Evolutionary conservation across 805 yeast species (phyloP), one percentile per base, ranked within the genome.

Genomic region (Candida ponderosae): DNA sequence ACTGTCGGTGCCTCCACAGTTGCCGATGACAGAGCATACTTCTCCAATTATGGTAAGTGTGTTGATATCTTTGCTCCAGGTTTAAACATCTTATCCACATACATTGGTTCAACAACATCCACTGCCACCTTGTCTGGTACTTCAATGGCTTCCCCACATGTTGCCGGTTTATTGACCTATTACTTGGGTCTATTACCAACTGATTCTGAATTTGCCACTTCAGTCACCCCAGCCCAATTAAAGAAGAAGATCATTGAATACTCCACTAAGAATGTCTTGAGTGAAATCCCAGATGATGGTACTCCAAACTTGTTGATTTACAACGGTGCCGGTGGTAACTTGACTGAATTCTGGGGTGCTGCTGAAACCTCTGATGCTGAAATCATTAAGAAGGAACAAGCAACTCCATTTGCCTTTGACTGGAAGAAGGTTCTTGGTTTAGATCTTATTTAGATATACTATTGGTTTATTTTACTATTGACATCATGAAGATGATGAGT

Each of bases 1-100:
- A 86, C 96, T 33, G 97, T 90, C 35, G 98, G 97, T 60, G 97
- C 98, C 18, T 81, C 95, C 11, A 83, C 94, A 40, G 71, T 84
- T 50, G 75, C 83, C 37, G 97, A 93, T 57, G 69, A 77, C 38
- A 87, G 96, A 70, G 97, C 98, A 18, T 80, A 81, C 63, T 93
- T 93, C 72, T 87, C 97, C 39, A 93, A 90, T 73, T 88, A 75
- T 63, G 98, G 98, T 60, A 74, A 72, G 56, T 90, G 98, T 71
- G 97, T 93, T 40, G 97, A 90, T 57, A 81, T 90, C 46, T 90
- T 87, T 57, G 98, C 95, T 21, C 98, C 98, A 18, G 98, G 98
- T 55, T 80, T 87, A 53, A 81, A 86, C 59, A 77, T 90, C 43
- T 69, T 81, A 48, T 86, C 96, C 32, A 82, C 90, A 29, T 84